Percentiles rank a stretch among this genome's conserved stretches.
These are phyloP conservation scores for Mortierella claussenii DNA, from an alignment of 192 early-diverging fungal species.

Conservation along the genomic window DNA sequence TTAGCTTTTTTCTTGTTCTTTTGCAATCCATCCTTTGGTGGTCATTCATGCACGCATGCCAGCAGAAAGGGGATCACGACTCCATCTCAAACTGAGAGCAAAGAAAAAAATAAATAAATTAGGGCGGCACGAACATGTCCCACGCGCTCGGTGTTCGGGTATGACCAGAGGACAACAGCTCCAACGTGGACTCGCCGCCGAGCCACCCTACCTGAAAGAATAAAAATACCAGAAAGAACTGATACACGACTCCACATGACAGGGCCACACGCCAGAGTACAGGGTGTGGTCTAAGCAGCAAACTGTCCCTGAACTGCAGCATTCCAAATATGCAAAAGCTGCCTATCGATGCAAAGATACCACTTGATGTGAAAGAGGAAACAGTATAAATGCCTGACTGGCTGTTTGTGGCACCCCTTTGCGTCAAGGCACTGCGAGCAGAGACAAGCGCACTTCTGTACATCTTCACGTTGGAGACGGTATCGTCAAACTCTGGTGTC, in stretches of 20 bases:
- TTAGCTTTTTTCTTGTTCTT: conserved; percentile 1
- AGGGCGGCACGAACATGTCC: not conserved
- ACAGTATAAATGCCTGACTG: too few relatives aligned
- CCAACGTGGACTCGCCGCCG: too few relatives aligned
- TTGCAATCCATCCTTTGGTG: too few relatives aligned
- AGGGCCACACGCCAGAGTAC: conserved; percentile 93
- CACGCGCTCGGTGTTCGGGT: not conserved
- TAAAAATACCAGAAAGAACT: conserved; percentile 88
- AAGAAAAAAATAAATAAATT: not conserved
- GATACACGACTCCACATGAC: conserved; percentile 85
- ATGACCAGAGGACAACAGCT: not conserved
- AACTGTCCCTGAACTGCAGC: conserved; percentile 92
- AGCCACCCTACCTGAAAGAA: conserved; percentile 87
- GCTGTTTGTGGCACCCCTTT: too few relatives aligned
- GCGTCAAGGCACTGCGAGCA: too few relatives aligned
- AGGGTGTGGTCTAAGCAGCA: conserved; percentile 92
- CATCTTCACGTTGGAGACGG: conserved; percentile 26
- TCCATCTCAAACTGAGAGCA: not conserved
- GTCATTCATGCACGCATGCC: too few relatives aligned
- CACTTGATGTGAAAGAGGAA: too few relatives aligned
- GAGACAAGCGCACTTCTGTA: too few relatives aligned
- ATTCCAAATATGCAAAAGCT: conserved; percentile 85
- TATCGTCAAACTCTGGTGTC: conserved; percentile 59
- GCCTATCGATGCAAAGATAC: conserved; percentile 58
- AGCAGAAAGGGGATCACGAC: not conserved